Conservation (phyloP, 2,329 filamentous ascomycete species). For the Pseudocercospora vitis region DNA sequence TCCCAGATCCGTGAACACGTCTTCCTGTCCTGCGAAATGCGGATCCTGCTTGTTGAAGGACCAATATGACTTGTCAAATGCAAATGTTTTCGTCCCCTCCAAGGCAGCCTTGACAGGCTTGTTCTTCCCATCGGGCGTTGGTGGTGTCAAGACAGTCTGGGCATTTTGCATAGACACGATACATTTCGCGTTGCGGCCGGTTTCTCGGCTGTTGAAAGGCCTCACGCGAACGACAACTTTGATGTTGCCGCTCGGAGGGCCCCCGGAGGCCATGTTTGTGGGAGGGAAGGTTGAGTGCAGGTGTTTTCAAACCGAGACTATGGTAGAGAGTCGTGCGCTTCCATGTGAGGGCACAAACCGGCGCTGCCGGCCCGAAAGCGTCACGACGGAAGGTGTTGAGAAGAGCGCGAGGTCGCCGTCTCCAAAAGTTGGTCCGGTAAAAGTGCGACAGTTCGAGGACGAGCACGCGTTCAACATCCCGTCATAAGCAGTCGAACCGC, state of each 20-base stretch:
- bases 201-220: constrained; percentile 84
- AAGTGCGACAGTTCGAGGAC: neutral
- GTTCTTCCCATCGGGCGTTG: constrained; percentile 64
- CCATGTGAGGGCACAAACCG: neutral
- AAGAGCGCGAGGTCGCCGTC: neutral
- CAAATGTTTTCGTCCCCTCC: constrained; percentile 77
- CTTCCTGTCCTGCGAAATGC: constrained; percentile 85
- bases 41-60: constrained; percentile 82
- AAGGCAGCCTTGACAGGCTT: constrained; percentile 67
- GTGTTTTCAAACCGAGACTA: neutral
- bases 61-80: constrained; percentile 98
- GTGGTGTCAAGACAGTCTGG: constrained; percentile 82
- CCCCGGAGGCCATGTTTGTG: constrained; percentile 29
- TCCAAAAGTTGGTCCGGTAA: constrained; percentile 2
- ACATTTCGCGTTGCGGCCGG: constrained; percentile 89
- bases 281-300: neutral
- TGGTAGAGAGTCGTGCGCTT: neutral
- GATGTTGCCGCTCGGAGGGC: constrained; percentile 72
- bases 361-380: neutral
- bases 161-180: constrained; percentile 94
- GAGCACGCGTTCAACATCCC: neutral
- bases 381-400: neutral
- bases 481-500: neutral
- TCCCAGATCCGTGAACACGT: constrained; percentile 79
- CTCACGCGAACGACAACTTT: constrained; percentile 98